Base-by-base conservation (phyloP, 495 filamentous ascomycete genomes). In the Neurospora sp. region DNA sequence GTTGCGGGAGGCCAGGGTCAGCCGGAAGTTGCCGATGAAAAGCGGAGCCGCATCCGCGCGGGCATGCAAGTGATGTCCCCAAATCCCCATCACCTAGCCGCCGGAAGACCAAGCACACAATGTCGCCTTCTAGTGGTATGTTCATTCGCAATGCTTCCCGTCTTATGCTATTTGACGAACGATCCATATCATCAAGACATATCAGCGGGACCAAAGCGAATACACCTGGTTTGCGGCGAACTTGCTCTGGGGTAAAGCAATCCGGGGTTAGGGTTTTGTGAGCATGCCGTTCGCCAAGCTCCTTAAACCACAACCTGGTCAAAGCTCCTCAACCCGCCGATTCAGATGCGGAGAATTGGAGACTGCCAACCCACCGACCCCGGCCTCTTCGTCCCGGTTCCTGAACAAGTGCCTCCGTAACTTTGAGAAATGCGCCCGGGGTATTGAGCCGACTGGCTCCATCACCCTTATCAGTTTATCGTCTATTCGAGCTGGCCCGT, bases 381-480 rank as follows among this genome's bases (percentile, higher is more conserved):
- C 14, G 14, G 54, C 54, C 54, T 66, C 54, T 66, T 66, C 54
- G 27, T 66, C 54, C 54, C 31, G 54, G 54, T 66, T 66, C 54
- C 54, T 66, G 27, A 66, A 66, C 54, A 31, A 35, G 54, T 35
- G 54, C 54, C 54, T 66, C 54, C 14, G 31, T 35, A 66, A 35
- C 54, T 35, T 35, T 37, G 27, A 66, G 54, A 31, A 74, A 77
- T 75, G 71, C 73, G 62, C 66, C 59, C 54, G 59, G 69, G 59
- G 54, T 31, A 62, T 41, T 75, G 70, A 77, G 69, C 72, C 71
- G 39, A 37, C 70, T 40, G 78, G 77, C 73, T 74, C 76, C 72
- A 44, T 71, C 46, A 70, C 76, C 41, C 44, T 39, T 37, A 18
- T 39, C 42, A 71, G 11, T 38, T 37, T 48, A 71, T 38, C 73